Conservation (phyloP, 371 early-diverging fungal species). For the Zychaea mexicana region DNA sequence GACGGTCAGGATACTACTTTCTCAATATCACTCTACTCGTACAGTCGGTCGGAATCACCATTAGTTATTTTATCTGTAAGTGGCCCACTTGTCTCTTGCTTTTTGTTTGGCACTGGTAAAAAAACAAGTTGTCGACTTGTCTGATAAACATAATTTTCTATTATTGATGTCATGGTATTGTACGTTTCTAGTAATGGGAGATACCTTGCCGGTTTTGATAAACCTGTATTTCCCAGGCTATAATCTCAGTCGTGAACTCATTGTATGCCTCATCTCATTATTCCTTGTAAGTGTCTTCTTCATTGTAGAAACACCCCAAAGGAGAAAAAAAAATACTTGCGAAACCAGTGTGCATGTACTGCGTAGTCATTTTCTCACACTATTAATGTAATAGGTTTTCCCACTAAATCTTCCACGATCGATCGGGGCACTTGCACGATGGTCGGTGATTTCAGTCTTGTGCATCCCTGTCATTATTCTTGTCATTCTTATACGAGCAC, state of each 20-base stretch:
- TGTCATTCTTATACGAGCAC: slow-evolving; percentile 36
- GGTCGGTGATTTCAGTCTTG: slow-evolving; percentile 45
- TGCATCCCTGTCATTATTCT: slow-evolving; percentile 44
- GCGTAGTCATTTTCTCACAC: no score
- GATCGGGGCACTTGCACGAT: slow-evolving; percentile 46
- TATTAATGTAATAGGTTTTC: slow-evolving; percentile 25
- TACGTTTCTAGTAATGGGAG: slow-evolving; percentile 21
- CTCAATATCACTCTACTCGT: slow-evolving; percentile 41
- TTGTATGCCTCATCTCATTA: slow-evolving; percentile 4
- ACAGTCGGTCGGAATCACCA: slow-evolving; percentile 35
- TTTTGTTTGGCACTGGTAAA: neutral
- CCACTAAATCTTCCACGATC: slow-evolving; percentile 46
- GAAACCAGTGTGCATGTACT: no score
- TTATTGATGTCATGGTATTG: no score
- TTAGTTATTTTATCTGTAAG: slow-evolving; percentile 44
- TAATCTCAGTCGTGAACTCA: slow-evolving; percentile 2
- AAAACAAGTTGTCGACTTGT: no score
- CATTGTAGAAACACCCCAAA: neutral
- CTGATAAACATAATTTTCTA: no score
- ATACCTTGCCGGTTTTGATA: slow-evolving; percentile 45
- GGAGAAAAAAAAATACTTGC: neutral
- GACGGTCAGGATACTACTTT: slow-evolving; percentile 38
- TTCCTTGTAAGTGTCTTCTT: slow-evolving; percentile 19
- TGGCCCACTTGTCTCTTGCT: neutral
- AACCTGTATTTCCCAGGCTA: slow-evolving; percentile 25